These are phyloP conservation scores for Anisodus tanguticus DNA, from an alignment of 257 asterid genomes.

Conservation along the genomic window DNA sequence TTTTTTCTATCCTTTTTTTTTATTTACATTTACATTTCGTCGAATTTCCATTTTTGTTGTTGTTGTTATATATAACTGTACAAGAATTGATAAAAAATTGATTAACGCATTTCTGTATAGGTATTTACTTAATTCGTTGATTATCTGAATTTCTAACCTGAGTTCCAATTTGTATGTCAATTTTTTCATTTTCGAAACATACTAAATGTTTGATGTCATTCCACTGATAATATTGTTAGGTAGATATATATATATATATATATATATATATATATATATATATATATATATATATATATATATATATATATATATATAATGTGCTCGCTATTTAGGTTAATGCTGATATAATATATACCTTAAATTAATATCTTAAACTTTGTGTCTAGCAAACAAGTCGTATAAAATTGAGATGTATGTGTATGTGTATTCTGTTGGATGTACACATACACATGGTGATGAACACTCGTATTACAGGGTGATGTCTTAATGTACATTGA, in stretches of 20 bases:
- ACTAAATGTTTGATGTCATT: too few relatives aligned
- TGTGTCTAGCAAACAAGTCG: neutral
- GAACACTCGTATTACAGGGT: too few relatives aligned
- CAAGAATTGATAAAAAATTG: neutral
- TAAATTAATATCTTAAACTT: neutral
- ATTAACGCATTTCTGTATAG: neutral
- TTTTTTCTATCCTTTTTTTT: neutral
- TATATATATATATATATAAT: too few relatives aligned
- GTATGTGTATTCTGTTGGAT: neutral
- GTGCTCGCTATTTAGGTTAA: neutral
- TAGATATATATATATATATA: too few relatives aligned
- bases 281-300: too few relatives aligned
- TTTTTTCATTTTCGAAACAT: neutral
- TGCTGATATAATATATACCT: neutral
- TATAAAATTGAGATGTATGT: neutral
- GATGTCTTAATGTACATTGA: neutral
- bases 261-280: too few relatives aligned
- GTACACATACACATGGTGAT: too few relatives aligned
- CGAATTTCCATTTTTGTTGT: neutral
- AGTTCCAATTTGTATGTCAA: neutral
- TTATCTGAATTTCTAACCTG: neutral
- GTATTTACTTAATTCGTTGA: neutral
- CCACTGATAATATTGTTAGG: too few relatives aligned
- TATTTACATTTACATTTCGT: neutral
- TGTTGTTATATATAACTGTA: neutral